phyloP scores from a whole-genome alignment of 352 stramenopile species.

The Peronospora farinosa region DNA sequence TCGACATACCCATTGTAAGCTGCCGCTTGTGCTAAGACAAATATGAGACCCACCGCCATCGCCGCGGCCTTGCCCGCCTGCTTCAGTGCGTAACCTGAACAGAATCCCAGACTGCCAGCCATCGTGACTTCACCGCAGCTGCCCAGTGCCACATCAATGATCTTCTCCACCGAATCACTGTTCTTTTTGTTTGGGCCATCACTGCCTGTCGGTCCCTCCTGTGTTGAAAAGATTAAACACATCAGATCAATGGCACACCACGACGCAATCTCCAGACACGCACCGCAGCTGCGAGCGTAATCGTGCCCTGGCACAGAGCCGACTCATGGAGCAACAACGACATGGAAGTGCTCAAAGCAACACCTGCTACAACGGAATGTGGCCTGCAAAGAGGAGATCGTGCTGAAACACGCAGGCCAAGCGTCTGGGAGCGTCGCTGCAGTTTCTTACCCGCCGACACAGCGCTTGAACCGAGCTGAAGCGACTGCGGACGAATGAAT shows the following conservation, averaged over 20 bases:
- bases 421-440: conserved; percentile 26
- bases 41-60: conserved; percentile 67
- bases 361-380: too few species aligned
- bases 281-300: conserved; percentile 29
- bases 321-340: conserved; percentile 34
- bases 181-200: conserved; percentile 33
- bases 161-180: conserved; percentile 49
- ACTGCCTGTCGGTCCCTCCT: conserved; percentile 26
- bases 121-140: conserved; percentile 70
- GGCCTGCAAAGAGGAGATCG: conserved; percentile 3
- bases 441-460: conserved; percentile 28
- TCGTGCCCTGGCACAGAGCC: conserved; percentile 47
- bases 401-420: conserved; percentile 15
- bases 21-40: conserved; percentile 71
- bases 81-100: conserved; percentile 78
- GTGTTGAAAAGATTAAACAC: conserved; percentile 1
- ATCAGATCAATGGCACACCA: background rate
- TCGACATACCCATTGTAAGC: conserved; percentile 85
- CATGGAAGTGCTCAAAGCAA: conserved; percentile 42
- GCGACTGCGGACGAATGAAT: too few species aligned
- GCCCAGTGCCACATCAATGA: conserved; percentile 57
- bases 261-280: background rate
- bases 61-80: conserved; percentile 74
- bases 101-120: conserved; percentile 66
- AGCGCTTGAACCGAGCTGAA: too few species aligned